A percentile compares a stretch with the other conserved stretches of the same genome.
Conservation (phyloP, 805 yeast genomes). For the Sugiyamaella boreocaroliniensis region DNA sequence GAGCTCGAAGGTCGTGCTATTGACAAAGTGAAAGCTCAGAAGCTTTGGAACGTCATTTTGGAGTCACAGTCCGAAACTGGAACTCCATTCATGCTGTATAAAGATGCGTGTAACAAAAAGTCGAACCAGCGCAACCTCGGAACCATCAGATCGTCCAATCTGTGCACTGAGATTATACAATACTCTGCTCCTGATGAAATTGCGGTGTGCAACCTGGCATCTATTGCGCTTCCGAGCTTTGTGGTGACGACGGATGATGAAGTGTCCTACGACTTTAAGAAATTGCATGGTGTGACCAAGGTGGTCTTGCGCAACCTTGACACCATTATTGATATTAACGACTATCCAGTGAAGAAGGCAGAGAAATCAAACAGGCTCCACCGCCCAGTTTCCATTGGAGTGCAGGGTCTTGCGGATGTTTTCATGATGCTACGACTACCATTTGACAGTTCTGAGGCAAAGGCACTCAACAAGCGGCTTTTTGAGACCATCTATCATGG, state of each 20-base stretch:
- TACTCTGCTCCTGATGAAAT: slow-evolving; percentile 80
- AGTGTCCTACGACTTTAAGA: slow-evolving; percentile 52
- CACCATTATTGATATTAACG: slow-evolving; percentile 71
- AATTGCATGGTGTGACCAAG: slow-evolving; percentile 66
- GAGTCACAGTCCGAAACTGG: slow-evolving; percentile 94
- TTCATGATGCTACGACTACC: slow-evolving; percentile 69
- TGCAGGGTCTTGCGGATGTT: slow-evolving; percentile 88
- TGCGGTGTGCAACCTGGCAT: slow-evolving; percentile 91
- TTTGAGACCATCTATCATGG: slow-evolving; percentile 95
- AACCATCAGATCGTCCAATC: slow-evolving; percentile 80
- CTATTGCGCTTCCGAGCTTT: slow-evolving; percentile 80
- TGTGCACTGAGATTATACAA: slow-evolving; percentile 88
- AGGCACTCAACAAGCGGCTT: slow-evolving; percentile 62
- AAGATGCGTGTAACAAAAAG: slow-evolving; percentile 83
- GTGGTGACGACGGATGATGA: slow-evolving; percentile 40
- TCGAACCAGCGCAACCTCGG: slow-evolving; percentile 88
- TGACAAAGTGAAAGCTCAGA: slow-evolving; percentile 67
- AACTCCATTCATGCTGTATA: slow-evolving; percentile 87
- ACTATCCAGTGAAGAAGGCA: slow-evolving; percentile 73
- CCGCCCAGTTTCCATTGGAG: slow-evolving; percentile 90
- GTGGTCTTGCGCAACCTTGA: slow-evolving; percentile 70
- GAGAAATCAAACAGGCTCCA: slow-evolving; percentile 62
- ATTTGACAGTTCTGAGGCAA: slow-evolving; percentile 74
- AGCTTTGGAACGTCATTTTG: slow-evolving; percentile 75
- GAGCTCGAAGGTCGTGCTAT: slow-evolving; percentile 58